phyloP scores from a whole-genome alignment of 495 filamentous ascomycete genomes.

The Penicillium samsonianum region DNA sequence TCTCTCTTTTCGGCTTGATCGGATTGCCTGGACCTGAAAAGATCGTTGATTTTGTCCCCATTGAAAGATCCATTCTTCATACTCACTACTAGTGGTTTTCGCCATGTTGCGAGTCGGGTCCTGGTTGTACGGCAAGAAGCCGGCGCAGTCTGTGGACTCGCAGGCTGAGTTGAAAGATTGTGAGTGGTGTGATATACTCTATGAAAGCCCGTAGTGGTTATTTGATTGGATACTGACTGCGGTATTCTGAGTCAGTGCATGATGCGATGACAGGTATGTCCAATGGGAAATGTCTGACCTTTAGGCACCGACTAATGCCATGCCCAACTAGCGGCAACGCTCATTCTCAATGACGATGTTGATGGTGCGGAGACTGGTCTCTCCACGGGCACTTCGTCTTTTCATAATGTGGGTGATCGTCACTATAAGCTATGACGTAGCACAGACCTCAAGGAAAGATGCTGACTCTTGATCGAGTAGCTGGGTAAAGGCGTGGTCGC shows the following conservation, averaged over 20 bases:
- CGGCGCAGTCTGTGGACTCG: slow-evolving; percentile 58
- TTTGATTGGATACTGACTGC: slow-evolving; percentile 23
- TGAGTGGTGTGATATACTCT: slow-evolving; percentile 35
- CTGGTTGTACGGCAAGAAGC: slow-evolving; percentile 59
- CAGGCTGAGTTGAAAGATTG: slow-evolving; percentile 60
- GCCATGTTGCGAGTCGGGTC: slow-evolving; percentile 52
- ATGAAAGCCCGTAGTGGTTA: neutral
- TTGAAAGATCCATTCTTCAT: slow-evolving; percentile 7
- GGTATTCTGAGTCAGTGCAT: slow-evolving; percentile 49
- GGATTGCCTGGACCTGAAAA: slow-evolving; percentile 14
- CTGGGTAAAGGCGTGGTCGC: slow-evolving; percentile 77
- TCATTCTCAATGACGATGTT: slow-evolving; percentile 94
- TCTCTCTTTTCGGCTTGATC: slow-evolving; percentile 16
- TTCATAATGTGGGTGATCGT: slow-evolving; percentile 65
- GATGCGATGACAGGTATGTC: slow-evolving; percentile 61
- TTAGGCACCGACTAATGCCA: neutral
- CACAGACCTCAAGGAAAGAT: neutral
- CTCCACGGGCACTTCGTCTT: slow-evolving; percentile 75
- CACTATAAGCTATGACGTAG: slow-evolving; percentile 17
- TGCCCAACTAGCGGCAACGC: slow-evolving; percentile 44
- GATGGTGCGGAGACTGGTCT: slow-evolving; percentile 78
- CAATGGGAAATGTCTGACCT: neutral
- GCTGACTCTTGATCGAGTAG: slow-evolving; percentile 38
- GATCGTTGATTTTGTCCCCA: slow-evolving; percentile 3
- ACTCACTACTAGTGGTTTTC: slow-evolving; percentile 4